Evolutionary conservation across 202 grass and related monocot species (phyloP), one percentile per base, ranked within the genome.

Genomic region (Schoenoplectus tabernaemontani): DNA sequence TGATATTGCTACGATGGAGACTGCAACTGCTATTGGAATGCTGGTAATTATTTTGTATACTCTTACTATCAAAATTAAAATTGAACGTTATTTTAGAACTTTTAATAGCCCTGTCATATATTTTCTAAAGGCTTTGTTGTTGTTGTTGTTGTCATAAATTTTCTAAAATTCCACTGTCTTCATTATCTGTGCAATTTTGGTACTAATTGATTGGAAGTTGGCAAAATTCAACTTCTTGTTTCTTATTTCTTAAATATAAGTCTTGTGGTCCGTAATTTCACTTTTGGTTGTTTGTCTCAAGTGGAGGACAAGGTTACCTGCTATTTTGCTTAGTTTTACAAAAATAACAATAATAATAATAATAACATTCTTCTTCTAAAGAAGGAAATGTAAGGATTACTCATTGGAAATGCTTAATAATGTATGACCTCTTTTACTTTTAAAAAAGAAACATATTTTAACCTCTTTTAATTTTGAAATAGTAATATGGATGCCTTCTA

Each of bases 1-100:
- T 30, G 85, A 94, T 64, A 83, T 85, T 82, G 44, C 82, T 39
- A 85, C 89, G 57, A 81, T 84, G 48, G 78, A 84, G 12, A 81
- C 83, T 3, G 7, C 77, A 3, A 74, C 83, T 59, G 82, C 81
- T 1, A 43, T 82, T 2, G 92, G 89, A 33, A 87, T 67, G 24
- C 82, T 77, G 83, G 92, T 95, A 89, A 9, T 20, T 71, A 33
- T 54, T 20, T 57, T 41, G 13, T 48, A 48, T 59, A 43, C 15
- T n/a, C 28, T 67, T 37, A 32, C 32, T 30, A n/a, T 51, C 4
- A 5, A n/a, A 20, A 33, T n/a, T 16, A 78, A 30, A 59, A 59
- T 17, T 44, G 28, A 50, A n/a, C n/a, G n/a, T n/a, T n/a, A n/a
- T n/a, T n/a, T n/a, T n/a, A n/a, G n/a, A n/a, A n/a, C n/a, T 70